These are phyloP conservation scores for Albophoma yamanashiensis DNA, from an alignment of 2,329 filamentous ascomycete species.

Conservation along the genomic window DNA sequence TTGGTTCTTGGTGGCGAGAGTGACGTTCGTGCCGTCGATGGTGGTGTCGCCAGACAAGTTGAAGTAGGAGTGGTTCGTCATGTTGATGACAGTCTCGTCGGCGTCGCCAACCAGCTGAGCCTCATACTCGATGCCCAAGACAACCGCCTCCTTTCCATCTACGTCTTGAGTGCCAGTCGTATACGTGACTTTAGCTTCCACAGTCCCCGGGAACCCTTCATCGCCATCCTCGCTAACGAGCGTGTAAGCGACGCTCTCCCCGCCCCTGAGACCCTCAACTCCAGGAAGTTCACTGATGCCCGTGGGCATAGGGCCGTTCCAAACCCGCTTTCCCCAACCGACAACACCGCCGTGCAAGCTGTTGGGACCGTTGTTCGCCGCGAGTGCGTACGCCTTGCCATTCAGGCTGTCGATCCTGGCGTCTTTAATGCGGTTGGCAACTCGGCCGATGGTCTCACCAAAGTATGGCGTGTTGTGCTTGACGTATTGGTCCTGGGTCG, in stretches of 20 bases:
- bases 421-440: conserved; percentile 69
- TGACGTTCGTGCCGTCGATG: conserved; percentile 51
- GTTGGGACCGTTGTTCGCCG: conserved; percentile 69
- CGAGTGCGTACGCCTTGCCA: conserved; percentile 55
- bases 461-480: conserved; percentile 71
- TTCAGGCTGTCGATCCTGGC: conserved; percentile 67
- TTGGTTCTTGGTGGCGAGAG: conserved; percentile 53
- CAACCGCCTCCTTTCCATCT: conserved; percentile 51
- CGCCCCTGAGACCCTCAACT: conserved; percentile 42
- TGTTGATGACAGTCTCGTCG: conserved; percentile 83
- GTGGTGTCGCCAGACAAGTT: conserved; percentile 45
- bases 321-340: conserved; percentile 76
- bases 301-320: conserved; percentile 58
- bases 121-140: conserved; percentile 83
- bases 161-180: conserved; percentile 57
- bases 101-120: conserved; percentile 67
- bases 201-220: conserved; percentile 80
- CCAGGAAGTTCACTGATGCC: conserved; percentile 39
- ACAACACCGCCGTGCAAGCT: conserved; percentile 59
- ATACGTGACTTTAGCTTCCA: conserved; percentile 71
- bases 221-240: conserved; percentile 69
- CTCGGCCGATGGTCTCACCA: conserved; percentile 83
- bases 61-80: conserved; percentile 91
- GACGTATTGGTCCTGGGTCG: conserved; percentile 63
- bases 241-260: conserved; percentile 56